Percentiles rank a stretch among this genome's conserved stretches.
Conservation (phyloP, 2,329 filamentous ascomycete species). For the Chrysoporthe austroafricana region DNA sequence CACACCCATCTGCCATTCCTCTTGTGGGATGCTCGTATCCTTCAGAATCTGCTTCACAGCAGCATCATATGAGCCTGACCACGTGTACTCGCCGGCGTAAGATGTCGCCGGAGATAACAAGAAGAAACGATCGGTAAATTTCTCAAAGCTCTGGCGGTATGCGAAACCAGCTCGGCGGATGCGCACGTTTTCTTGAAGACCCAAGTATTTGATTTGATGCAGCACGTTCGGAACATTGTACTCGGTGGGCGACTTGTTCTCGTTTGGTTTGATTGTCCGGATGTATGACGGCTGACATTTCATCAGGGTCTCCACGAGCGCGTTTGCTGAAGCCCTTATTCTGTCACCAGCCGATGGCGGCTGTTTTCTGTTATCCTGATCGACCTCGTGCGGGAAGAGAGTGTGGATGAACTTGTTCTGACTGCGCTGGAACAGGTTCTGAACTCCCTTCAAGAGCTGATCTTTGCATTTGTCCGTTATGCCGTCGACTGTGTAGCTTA, state of each 20-base stretch:
- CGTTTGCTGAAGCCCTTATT: slow-evolving; percentile 93
- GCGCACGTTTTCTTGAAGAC: slow-evolving; percentile 98
- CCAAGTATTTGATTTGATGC: slow-evolving; percentile 98
- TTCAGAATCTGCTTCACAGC: slow-evolving; percentile 92
- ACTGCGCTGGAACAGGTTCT: slow-evolving; percentile 84
- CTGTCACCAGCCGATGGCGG: slow-evolving; percentile 95
- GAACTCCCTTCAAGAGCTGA: slow-evolving; percentile 88
- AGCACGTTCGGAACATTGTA: slow-evolving; percentile 92
- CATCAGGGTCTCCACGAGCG: slow-evolving; percentile 93
- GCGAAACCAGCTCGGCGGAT: slow-evolving; percentile 96
- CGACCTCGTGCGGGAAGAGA: slow-evolving; percentile 89
- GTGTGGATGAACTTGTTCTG: slow-evolving; percentile 84
- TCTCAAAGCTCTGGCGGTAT: slow-evolving; percentile 95
- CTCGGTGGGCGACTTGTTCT: slow-evolving; percentile 94
- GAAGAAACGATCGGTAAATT: slow-evolving; percentile 97
- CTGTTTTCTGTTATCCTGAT: slow-evolving; percentile 92
- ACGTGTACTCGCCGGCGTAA: slow-evolving; percentile 96
- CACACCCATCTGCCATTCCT: slow-evolving; percentile 96
- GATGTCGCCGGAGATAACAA: slow-evolving; percentile 91
- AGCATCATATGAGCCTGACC: slow-evolving; percentile 84
- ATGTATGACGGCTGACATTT: slow-evolving; percentile 98
- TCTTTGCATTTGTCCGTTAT: slow-evolving; percentile 99
- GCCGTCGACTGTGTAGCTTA: slow-evolving; percentile 89
- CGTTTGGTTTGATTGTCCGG: slow-evolving; percentile 98
- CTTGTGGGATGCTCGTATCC: slow-evolving; percentile 91